phyloP scores from a whole-genome alignment of 257 asterid genomes.

The Verbena officinalis region DNA sequence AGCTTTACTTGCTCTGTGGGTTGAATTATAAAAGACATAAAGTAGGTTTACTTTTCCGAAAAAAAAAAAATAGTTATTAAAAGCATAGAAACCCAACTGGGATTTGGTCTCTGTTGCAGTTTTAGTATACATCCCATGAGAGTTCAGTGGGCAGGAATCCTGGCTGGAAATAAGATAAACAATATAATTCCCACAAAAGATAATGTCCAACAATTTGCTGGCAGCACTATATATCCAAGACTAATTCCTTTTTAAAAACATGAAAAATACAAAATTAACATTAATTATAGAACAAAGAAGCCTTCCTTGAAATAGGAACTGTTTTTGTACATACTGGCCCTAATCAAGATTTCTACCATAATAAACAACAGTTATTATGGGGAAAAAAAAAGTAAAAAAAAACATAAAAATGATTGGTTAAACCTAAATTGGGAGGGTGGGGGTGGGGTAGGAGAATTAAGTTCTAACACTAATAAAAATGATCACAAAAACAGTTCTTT shows the following conservation, averaged over 20 bases:
- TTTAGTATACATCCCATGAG: conserved; percentile 47
- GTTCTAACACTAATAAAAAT: conserved; percentile 41
- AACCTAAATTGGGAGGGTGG: conserved; percentile 36
- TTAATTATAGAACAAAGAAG: conserved; percentile 15
- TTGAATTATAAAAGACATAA: conserved; percentile 45
- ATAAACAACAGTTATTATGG: conserved; percentile 36
- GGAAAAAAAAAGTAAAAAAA: background rate
- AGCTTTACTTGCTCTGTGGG: background rate
- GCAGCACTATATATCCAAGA: too few relatives aligned
- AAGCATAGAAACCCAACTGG: conserved; percentile 31
- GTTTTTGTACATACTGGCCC: conserved; percentile 51
- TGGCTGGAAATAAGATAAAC: conserved; percentile 54
- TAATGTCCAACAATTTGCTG: too few relatives aligned
- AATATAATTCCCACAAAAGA: conserved; percentile 38
- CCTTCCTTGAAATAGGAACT: conserved; percentile 32
- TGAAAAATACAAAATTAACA: too few relatives aligned
- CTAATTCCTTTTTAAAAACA: too few relatives aligned
- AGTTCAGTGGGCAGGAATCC: conserved; percentile 53
- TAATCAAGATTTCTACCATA: conserved; percentile 34
- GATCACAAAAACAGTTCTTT: conserved; percentile 42
- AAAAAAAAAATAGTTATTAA: conserved; percentile 27
- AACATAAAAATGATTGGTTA: conserved; percentile 45
- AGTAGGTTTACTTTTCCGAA: conserved; percentile 45
- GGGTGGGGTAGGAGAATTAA: conserved; percentile 16
- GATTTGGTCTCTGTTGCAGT: conserved; percentile 35